These are phyloP conservation scores for Kodamaea neixiangensis DNA, from an alignment of 805 yeast species.

Conservation along the genomic window DNA sequence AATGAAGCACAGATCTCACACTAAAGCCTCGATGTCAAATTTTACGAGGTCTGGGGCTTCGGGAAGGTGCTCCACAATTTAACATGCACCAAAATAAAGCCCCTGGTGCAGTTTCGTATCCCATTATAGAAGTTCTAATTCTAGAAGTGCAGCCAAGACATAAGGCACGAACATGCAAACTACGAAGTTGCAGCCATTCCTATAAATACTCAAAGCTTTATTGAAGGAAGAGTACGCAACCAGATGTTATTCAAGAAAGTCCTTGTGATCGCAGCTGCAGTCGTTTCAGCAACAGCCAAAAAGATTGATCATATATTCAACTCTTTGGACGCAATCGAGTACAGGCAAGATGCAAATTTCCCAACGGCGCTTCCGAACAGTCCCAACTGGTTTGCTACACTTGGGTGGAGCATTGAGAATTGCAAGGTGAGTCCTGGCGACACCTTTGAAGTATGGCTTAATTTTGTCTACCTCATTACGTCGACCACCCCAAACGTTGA, in stretches of 20 bases:
- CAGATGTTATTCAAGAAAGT: not conserved
- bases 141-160: too few relatives aligned
- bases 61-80: too few relatives aligned
- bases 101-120: too few relatives aligned
- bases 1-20: too few relatives aligned
- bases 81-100: too few relatives aligned
- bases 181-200: not conserved
- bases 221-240: not conserved
- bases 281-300: not conserved
- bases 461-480: slow-evolving; percentile 19
- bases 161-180: too few relatives aligned
- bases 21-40: too few relatives aligned
- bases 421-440: slow-evolving; percentile 15
- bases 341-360: not conserved
- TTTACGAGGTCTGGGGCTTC: too few relatives aligned
- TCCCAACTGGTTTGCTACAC: slow-evolving; percentile 14
- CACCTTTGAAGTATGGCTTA: slow-evolving; percentile 18
- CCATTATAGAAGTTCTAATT: too few relatives aligned
- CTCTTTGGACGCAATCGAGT: slow-evolving; percentile 11
- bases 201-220: not conserved
- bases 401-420: slow-evolving; percentile 14
- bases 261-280: not conserved
- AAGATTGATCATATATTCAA: slow-evolving; percentile 15
- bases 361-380: slow-evolving; percentile 1
- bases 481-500: slow-evolving; percentile 6